phyloP scores from a whole-genome alignment of 768 basidiomycete species.

The Tephrocybe sp. region DNA sequence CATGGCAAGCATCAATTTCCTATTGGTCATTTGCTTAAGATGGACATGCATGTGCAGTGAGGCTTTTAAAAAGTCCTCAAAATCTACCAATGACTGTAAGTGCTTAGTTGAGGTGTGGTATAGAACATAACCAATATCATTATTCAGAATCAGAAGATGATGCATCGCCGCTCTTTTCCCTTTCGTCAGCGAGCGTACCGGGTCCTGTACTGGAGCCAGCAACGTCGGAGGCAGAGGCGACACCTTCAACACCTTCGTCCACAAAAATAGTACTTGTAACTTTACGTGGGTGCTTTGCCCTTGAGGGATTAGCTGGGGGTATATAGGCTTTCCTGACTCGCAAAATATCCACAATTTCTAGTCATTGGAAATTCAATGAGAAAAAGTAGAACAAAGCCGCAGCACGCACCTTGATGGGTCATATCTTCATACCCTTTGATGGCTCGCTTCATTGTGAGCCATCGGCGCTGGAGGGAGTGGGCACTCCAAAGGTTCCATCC shows the following conservation, averaged over 20 bases:
- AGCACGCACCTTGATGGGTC: conserved; percentile 64
- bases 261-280: conserved; percentile 51
- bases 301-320: conserved; percentile 29
- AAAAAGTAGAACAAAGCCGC: not conserved
- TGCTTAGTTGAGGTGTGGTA: too few species aligned
- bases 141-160: conserved; percentile 17
- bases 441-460: conserved; percentile 75
- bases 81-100: too few species aligned
- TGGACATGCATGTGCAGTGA: too few species aligned
- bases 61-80: too few species aligned
- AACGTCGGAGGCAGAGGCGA: conserved; percentile 10
- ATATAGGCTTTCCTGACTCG: conserved; percentile 68
- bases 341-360: conserved; percentile 82
- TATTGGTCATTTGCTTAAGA: too few species aligned
- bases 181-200: conserved; percentile 20
- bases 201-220: conserved; percentile 33
- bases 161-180: conserved; percentile 16
- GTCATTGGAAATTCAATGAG: conserved; percentile 8
- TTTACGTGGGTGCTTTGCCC: conserved; percentile 45
- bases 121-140: not conserved
- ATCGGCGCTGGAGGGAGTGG: conserved; percentile 74
- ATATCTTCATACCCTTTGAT: conserved; percentile 79
- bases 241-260: conserved; percentile 28
- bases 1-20: too few species aligned
- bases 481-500: conserved; percentile 86